Percentiles rank a stretch among this genome's conserved stretches.
These are phyloP conservation scores for Aspergillus wentii DNA, from an alignment of 495 filamentous ascomycete species.

Conservation along the genomic window DNA sequence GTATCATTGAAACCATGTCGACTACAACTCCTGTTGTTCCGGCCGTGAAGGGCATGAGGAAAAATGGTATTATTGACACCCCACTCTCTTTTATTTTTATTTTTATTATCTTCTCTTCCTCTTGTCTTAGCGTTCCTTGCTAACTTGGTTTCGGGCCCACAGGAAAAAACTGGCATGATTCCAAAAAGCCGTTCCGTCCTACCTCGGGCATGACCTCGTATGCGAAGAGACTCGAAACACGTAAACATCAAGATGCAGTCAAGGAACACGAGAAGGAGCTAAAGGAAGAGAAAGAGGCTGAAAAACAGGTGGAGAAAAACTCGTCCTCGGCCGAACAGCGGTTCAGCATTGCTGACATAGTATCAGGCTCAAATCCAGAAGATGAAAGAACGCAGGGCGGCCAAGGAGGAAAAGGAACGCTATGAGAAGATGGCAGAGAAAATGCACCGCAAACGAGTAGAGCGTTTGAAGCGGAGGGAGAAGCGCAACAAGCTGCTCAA, in stretches of 20 bases:
- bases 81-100: constrained; percentile 10
- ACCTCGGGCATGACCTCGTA: constrained; percentile 70
- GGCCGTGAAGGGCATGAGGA: constrained; percentile 35
- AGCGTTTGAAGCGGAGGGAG: constrained; percentile 87
- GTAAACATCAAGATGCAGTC: constrained; percentile 60
- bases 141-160: constrained; percentile 19
- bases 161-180: constrained; percentile 93
- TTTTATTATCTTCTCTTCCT: constrained; percentile 4
- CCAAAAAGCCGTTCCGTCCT: constrained; percentile 83
- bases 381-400: constrained; percentile 76
- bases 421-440: constrained; percentile 95
- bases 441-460: constrained; percentile 94
- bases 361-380: constrained; percentile 64
- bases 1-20: too few relatives aligned
- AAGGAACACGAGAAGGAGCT: constrained; percentile 92
- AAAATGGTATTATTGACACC: constrained; percentile 33
- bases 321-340: too few relatives aligned
- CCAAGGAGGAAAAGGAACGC: constrained; percentile 88
- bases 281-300: constrained; percentile 91
- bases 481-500: constrained; percentile 97
- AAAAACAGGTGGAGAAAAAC: constrained; percentile 60
- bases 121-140: constrained; percentile 4
- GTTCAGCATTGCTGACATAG: constrained; percentile 8
- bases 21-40: constrained; percentile 13
- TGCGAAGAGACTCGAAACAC: constrained; percentile 62